Evolutionary conservation across 2,329 filamentous ascomycete genomes (phyloP), one percentile per base, ranked within the genome.

Genomic region (Trichothecium roseum): DNA sequence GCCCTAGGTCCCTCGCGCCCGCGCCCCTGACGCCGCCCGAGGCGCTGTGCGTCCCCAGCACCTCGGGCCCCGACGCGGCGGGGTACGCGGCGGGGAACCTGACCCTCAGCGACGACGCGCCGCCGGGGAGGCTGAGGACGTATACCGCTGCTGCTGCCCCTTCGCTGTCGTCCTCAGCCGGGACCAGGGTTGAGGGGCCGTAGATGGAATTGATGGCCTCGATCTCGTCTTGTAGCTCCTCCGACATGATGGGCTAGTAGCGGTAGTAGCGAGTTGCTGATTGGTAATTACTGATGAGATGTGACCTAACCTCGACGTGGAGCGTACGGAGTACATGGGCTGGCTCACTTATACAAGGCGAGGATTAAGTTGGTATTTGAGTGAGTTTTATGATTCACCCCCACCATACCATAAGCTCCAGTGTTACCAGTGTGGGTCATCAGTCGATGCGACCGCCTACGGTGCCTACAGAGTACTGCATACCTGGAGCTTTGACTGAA

Each of bases 201-300:
- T 88, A 91, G 44, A 91, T 91, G 37, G 84, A 84, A 57, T 89
- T 91, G 50, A 91, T 81, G 42, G 81, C 84, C 51, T 81, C 81
- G 20, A 88, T 63, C 54, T 91, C 84, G 58, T 91, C 84, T 33
- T 60, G 55, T 18, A 89, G 69, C 44, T 74, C 70, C 42, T 74
- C 68, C 8, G 69, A 72, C 68, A 74, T 73, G 40, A 28, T 49
- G 42, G 37, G 35, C 41, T 17, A 16, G 12, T 16, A 29, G 28
- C 6, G 28, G 3, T n/a, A 29, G 16, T 7, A 24, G 30, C 8
- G 20, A 28, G 18, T 16, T 8, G 26, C n/a, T 22, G 10, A 8
- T 9, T 10, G 15, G 9, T 14, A 18, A 17, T 26, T 18, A 14
- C 15, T 29, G 28, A 32, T 20, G 26, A 14, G 22, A 32, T 18